Percentiles rank a stretch among this genome's conserved stretches.
These are phyloP conservation scores for Camellia oleifera DNA, from an alignment of 179 eudicot species.

Conservation along the genomic window DNA sequence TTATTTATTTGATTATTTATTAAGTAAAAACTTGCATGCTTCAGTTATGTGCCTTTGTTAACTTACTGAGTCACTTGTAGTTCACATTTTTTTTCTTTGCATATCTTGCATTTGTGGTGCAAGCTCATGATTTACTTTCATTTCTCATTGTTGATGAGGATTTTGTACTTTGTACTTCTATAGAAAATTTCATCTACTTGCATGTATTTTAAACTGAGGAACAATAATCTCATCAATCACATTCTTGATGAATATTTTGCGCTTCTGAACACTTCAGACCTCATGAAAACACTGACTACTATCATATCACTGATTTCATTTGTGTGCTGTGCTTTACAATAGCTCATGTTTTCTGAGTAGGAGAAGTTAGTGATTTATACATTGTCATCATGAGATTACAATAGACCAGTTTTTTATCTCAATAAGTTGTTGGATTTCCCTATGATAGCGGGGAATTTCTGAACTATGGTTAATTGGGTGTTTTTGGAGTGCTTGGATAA, in stretches of 20 bases:
- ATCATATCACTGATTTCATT: not conserved
- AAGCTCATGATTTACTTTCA: not conserved
- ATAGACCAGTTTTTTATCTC: not conserved
- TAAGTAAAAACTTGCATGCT: not conserved
- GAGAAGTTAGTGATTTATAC: not conserved
- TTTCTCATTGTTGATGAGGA: not conserved
- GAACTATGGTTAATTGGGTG: not conserved
- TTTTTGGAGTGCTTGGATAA: not conserved
- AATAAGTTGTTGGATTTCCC: slow-evolving; percentile 4
- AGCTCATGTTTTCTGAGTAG: not conserved
- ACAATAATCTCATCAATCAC: not conserved
- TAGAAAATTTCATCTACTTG: not conserved
- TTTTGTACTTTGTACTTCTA: not conserved
- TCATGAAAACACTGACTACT: not conserved
- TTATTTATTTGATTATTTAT: not conserved
- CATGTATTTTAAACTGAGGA: not conserved
- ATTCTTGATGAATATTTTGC: not conserved
- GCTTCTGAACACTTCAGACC: not conserved
- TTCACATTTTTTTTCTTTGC: slow-evolving; percentile 1
- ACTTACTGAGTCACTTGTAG: not conserved
- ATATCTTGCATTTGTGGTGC: not conserved
- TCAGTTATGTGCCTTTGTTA: not conserved
- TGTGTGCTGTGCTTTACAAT: not conserved
- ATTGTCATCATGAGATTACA: not conserved
- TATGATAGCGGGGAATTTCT: not conserved